Conservation (phyloP, 805 yeast genomes). For the Pichia deserticola region DNA sequence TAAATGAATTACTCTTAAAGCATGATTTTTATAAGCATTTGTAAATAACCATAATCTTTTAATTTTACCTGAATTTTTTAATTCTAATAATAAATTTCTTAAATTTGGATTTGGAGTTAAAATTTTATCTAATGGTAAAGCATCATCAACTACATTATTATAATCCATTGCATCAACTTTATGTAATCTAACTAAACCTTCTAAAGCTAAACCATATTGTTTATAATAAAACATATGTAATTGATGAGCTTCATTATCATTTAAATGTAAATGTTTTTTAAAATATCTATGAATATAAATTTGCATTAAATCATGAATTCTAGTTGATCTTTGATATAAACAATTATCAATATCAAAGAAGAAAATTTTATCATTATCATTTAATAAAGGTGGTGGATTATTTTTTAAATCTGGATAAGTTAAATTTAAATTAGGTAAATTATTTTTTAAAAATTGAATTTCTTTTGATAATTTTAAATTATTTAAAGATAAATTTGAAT, state of each 20-base stretch:
- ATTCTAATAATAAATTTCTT: conserved; percentile 41
- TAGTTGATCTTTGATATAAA: conserved; percentile 64
- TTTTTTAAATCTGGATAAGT: conserved; percentile 21
- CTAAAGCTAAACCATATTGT: conserved; percentile 87
- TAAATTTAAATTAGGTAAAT: conserved; percentile 22
- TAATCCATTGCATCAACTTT: conserved; percentile 84
- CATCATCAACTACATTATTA: conserved; percentile 84
- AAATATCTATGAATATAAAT: conserved; percentile 76
- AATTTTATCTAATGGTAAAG: conserved; percentile 78
- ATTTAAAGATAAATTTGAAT: conserved; percentile 11
- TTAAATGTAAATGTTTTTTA: conserved; percentile 50
- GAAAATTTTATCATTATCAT: conserved; percentile 35
- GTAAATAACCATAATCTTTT: conserved; percentile 87
- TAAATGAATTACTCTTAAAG: conserved; percentile 65
- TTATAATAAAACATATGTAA: conserved; percentile 73
- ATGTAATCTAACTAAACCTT: conserved; percentile 68
- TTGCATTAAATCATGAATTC: conserved; percentile 84
- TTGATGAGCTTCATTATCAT: conserved; percentile 64
- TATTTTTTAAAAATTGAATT: neutral
- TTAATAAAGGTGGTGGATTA: conserved; percentile 14
- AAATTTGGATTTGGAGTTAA: conserved; percentile 53
- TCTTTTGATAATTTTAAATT: neutral
- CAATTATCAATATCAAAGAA: conserved; percentile 95
- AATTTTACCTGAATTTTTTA: conserved; percentile 42
- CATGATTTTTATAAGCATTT: conserved; percentile 91